Conservation (phyloP, 176 grass and related monocot genomes). For the Guadua angustifolia region DNA sequence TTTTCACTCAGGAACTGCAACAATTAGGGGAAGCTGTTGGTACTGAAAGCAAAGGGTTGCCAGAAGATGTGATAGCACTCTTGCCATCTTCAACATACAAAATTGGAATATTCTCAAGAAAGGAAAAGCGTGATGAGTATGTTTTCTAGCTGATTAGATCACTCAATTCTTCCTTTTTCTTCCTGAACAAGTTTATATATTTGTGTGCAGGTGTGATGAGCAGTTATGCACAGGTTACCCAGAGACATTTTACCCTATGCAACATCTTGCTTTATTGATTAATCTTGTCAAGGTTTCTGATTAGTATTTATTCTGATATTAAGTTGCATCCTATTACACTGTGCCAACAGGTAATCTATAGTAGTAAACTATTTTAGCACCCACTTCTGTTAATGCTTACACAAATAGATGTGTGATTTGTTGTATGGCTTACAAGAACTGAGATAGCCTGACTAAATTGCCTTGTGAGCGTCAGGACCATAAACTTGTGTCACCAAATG, state of each 20-base stretch:
- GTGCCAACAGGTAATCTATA: background rate
- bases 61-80: slow-evolving; percentile 60
- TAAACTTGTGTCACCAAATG: slow-evolving; percentile 74
- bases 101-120: slow-evolving; percentile 78
- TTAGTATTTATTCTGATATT: background rate
- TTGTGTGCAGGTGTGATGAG: background rate
- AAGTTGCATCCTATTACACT: slow-evolving; percentile 18
- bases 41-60: slow-evolving; percentile 75
- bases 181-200: background rate
- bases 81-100: slow-evolving; percentile 71
- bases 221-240: background rate
- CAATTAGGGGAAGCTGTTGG: slow-evolving; percentile 82
- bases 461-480: slow-evolving; percentile 86
- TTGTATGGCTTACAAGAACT: slow-evolving; percentile 76
- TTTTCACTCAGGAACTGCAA: slow-evolving; percentile 76
- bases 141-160: slow-evolving; percentile 30
- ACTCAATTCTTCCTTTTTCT: background rate
- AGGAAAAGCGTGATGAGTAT: slow-evolving; percentile 86
- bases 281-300: background rate
- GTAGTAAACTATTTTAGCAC: slow-evolving; percentile 6
- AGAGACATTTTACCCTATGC: background rate
- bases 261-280: slow-evolving; percentile 19
- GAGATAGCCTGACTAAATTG: slow-evolving; percentile 74
- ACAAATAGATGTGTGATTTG: slow-evolving; percentile 90
- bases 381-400: slow-evolving; percentile 33